These are phyloP conservation scores for Yamadazyma sp. DNA, from an alignment of 1,139 yeast genomes.

Conservation along the genomic window DNA sequence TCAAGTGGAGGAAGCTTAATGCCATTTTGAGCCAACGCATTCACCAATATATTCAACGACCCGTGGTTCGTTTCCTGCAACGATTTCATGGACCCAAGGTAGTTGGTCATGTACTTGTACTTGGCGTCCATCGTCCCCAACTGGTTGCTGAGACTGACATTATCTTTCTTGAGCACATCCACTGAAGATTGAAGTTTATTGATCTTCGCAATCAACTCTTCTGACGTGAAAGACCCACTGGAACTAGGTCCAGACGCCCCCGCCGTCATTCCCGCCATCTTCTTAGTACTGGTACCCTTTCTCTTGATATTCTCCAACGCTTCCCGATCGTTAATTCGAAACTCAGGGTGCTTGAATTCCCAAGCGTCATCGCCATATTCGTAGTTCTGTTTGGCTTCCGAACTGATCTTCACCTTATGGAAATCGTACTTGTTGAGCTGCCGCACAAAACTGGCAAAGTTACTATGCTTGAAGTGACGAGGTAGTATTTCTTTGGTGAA, in stretches of 20 bases:
- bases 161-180: conserved; percentile 41
- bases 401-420: conserved; percentile 78
- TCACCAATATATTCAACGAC: conserved; percentile 50
- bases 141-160: conserved; percentile 41
- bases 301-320: conserved; percentile 77
- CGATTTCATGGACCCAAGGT: conserved; percentile 54
- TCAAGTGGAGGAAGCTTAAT: conserved; percentile 66
- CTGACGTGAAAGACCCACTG: background rate
- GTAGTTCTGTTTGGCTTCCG: conserved; percentile 50
- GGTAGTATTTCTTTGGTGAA: conserved; percentile 87
- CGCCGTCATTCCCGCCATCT: conserved; percentile 11
- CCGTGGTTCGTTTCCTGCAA: conserved; percentile 56
- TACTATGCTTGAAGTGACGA: conserved; percentile 87
- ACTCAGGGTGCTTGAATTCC: conserved; percentile 94
- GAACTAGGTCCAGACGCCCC: background rate
- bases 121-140: conserved; percentile 49
- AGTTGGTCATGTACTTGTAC: conserved; percentile 65
- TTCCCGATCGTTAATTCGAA: conserved; percentile 67
- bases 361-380: conserved; percentile 82
- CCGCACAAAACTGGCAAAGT: conserved; percentile 91
- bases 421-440: conserved; percentile 96
- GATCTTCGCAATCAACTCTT: conserved; percentile 8
- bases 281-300: conserved; percentile 67
- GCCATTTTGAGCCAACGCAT: conserved; percentile 55
- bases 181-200: conserved; percentile 43